A percentile compares a stretch with the other conserved stretches of the same genome.
Evolutionary conservation across 116 monocot genomes (phyloP).

Genomic region (Zostera marina): DNA sequence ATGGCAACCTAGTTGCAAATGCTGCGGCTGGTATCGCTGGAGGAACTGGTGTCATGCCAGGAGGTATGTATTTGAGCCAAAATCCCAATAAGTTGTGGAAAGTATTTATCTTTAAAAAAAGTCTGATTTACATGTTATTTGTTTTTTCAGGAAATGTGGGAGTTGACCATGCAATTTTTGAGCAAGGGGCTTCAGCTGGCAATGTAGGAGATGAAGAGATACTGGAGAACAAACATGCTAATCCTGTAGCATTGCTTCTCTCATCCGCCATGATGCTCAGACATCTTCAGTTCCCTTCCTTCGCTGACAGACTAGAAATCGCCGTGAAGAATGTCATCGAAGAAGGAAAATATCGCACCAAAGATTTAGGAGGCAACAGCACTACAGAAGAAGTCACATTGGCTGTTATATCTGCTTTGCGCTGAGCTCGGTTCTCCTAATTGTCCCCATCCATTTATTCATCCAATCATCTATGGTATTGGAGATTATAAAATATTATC

Average conservation of each 20-base stretch:
- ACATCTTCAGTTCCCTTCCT: conserved; percentile 69
- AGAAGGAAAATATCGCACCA: conserved; percentile 44
- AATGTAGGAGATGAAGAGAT: conserved; percentile 57
- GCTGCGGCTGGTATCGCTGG: conserved; percentile 89
- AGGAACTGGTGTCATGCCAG: conserved; percentile 92
- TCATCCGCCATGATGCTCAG: conserved; percentile 86
- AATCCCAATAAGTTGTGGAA: neutral
- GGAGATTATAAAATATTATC: too few relatives aligned
- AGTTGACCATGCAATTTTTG: conserved; percentile 49
- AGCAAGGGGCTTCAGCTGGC: conserved; percentile 75
- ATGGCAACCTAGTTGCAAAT: conserved; percentile 86
- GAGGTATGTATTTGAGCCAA: conserved; percentile 50
- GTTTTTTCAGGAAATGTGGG: conserved; percentile 43
- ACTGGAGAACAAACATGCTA: conserved; percentile 37
- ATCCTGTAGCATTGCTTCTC: conserved; percentile 56
- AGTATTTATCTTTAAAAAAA: neutral
- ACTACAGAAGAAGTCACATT: conserved; percentile 52
- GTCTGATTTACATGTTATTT: neutral
- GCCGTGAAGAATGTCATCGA: conserved; percentile 45
- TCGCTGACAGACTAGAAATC: conserved; percentile 62
- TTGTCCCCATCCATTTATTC: too few relatives aligned
- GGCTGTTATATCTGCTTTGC: conserved; percentile 41
- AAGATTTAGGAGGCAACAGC: conserved; percentile 53
- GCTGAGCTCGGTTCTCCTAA: conserved; percentile 4
- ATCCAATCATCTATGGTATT: too few relatives aligned